Conservation (phyloP, 495 filamentous ascomycete genomes). For the Penicillium turbatum region DNA sequence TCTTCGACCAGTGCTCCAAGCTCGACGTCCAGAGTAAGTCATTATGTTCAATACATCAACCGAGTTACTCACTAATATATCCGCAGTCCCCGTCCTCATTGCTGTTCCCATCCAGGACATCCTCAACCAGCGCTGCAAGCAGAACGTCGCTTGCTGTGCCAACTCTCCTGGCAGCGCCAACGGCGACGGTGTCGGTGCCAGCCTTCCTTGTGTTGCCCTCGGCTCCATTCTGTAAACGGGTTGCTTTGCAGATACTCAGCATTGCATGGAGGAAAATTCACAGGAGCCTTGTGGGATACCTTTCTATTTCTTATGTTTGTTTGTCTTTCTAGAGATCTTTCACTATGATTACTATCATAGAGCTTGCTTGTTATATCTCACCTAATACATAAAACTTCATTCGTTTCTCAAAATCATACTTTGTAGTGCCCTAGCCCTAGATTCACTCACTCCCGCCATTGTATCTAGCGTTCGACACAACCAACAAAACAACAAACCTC, state of each 20-base stretch:
- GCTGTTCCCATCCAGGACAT: conserved; percentile 39
- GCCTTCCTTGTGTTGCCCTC: conserved; percentile 49
- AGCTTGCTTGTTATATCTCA: neutral
- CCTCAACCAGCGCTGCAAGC: conserved; percentile 50
- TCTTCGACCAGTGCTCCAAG: conserved; percentile 41
- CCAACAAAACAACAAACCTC: too few species aligned
- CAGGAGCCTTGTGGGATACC: neutral
- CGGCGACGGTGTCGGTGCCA: conserved; percentile 40
- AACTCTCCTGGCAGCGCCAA: conserved; percentile 36
- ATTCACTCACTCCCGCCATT: too few species aligned
- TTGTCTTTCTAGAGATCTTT: neutral
- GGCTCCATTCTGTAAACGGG: conserved; percentile 37
- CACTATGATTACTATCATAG: neutral
- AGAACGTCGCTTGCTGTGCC: conserved; percentile 52
- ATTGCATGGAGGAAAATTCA: neutral
- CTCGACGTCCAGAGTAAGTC: conserved; percentile 28
- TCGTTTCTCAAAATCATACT: too few species aligned
- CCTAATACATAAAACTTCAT: neutral
- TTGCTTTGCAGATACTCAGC: neutral
- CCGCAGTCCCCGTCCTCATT: conserved; percentile 26
- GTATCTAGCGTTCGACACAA: too few species aligned
- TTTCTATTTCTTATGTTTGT: neutral
- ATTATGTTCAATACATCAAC: neutral
- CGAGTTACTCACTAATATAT: conserved; percentile 9
- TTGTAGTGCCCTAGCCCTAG: too few species aligned